phyloP scores from a whole-genome alignment of 108 stramenopile species.

The Aureococcus anophagefferens region DNA sequence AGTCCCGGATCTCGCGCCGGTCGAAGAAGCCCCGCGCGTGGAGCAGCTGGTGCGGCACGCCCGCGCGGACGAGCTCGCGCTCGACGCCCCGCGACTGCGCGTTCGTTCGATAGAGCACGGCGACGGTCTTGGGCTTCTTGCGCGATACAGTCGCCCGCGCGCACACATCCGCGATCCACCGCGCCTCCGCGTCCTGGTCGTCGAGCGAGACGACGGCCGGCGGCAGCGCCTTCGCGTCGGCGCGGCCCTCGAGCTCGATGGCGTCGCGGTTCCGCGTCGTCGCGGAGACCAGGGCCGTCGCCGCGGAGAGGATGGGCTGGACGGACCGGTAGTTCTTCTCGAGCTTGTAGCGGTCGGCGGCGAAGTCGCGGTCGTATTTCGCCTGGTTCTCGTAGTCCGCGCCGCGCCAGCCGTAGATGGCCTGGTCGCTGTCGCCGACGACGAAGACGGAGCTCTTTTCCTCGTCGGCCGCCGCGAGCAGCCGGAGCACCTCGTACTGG shows the following conservation, averaged over 20 bases:
- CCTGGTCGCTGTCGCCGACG: constrained; percentile 72
- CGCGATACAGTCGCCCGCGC: no score
- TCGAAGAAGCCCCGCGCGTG: constrained; percentile 64
- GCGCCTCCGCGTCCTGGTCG: constrained; percentile 9
- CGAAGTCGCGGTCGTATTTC: constrained; percentile 51
- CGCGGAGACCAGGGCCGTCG: constrained; percentile 8
- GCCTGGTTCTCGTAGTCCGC: constrained; percentile 58
- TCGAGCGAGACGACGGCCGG: neutral
- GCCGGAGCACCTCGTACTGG: constrained; percentile 61
- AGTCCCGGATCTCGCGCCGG: neutral
- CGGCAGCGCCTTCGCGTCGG: neutral
- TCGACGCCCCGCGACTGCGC: constrained; percentile 76
- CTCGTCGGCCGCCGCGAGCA: constrained; percentile 47
- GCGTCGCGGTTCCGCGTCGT: neutral
- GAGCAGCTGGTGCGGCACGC: constrained; percentile 76
- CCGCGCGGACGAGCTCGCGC: constrained; percentile 72
- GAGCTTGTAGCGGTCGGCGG: neutral
- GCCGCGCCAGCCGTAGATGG: constrained; percentile 71
- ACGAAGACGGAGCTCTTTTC: constrained; percentile 50
- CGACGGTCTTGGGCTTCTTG: constrained; percentile 17
- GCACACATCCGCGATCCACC: neutral
- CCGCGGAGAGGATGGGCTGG: constrained; percentile 17
- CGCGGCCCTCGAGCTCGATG: neutral
- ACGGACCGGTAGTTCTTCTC: constrained; percentile 28
- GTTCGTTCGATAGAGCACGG: constrained; percentile 77